Percentiles rank a stretch among this genome's conserved stretches.
phyloP scores from a whole-genome alignment of 2,329 filamentous ascomycete genomes.

The Neofusicoccum sp. region DNA sequence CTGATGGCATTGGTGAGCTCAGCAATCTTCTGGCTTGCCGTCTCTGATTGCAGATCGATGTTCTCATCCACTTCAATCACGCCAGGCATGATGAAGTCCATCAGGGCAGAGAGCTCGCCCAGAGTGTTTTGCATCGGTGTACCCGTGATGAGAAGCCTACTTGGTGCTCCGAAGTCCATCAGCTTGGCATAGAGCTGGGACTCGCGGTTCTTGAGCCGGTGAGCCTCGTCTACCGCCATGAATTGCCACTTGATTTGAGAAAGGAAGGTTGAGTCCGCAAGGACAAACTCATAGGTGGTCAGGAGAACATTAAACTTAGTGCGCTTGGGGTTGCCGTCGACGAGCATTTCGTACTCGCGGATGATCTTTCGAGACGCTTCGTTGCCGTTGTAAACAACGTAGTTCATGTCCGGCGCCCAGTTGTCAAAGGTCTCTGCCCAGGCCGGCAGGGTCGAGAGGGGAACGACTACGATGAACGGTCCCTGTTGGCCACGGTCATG shows the following conservation, averaged over 20 bases:
- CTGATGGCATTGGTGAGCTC: slow-evolving; percentile 83
- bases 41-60: slow-evolving; percentile 76
- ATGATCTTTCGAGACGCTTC: slow-evolving; percentile 84
- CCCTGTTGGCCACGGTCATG: slow-evolving; percentile 88
- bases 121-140: slow-evolving; percentile 98
- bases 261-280: slow-evolving; percentile 79
- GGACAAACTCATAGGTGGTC: slow-evolving; percentile 95
- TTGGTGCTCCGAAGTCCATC: slow-evolving; percentile 80
- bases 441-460: slow-evolving; percentile 92
- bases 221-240: slow-evolving; percentile 92
- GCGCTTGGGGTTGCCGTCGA: slow-evolving; percentile 81
- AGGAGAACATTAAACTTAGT: slow-evolving; percentile 97
- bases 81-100: slow-evolving; percentile 97
- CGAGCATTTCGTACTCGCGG: slow-evolving; percentile 82
- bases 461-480: slow-evolving; percentile 94
- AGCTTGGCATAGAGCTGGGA: slow-evolving; percentile 88
- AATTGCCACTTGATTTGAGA: slow-evolving; percentile 96
- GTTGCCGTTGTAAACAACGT: slow-evolving; percentile 93
- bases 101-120: slow-evolving; percentile 83
- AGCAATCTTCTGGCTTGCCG: slow-evolving; percentile 82
- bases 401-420: slow-evolving; percentile 95
- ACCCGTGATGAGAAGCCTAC: slow-evolving; percentile 89
- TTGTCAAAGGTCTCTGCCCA: slow-evolving; percentile 98
- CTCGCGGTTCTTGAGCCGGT: slow-evolving; percentile 93
- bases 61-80: slow-evolving; percentile 88